phyloP scores from a whole-genome alignment of 768 basidiomycete genomes.

The Thelephora ganbajun region DNA sequence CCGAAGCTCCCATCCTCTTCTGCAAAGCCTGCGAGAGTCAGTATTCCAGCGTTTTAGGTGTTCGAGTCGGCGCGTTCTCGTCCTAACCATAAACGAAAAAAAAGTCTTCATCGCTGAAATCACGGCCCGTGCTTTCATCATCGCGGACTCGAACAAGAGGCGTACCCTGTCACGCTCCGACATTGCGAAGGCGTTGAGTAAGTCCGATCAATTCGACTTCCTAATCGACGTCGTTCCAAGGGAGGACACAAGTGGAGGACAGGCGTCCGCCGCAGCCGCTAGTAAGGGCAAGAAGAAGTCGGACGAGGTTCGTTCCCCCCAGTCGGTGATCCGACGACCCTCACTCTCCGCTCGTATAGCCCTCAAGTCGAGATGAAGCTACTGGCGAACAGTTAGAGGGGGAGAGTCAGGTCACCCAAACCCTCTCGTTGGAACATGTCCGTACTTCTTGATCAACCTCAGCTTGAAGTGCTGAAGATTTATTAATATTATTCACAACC shows the following conservation, averaged over 20 bases:
- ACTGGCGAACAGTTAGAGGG: neutral
- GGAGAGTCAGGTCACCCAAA: neutral
- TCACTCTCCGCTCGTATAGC: neutral
- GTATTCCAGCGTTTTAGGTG: slow-evolving; percentile 19
- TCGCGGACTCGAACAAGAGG: slow-evolving; percentile 91
- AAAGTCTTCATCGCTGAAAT: slow-evolving; percentile 97
- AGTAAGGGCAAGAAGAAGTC: slow-evolving; percentile 12
- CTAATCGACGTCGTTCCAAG: slow-evolving; percentile 91
- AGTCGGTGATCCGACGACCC: neutral
- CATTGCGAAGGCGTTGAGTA: slow-evolving; percentile 83
- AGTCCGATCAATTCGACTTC: slow-evolving; percentile 96
- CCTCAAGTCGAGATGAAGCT: neutral
- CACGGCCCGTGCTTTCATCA: slow-evolving; percentile 87
- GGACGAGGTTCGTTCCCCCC: neutral
- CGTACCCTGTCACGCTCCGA: slow-evolving; percentile 90
- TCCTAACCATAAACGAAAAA: slow-evolving; percentile 1
- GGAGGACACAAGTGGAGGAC: slow-evolving; percentile 37
- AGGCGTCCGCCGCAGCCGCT: slow-evolving; percentile 1
- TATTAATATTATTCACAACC: no score
- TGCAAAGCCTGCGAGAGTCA: slow-evolving; percentile 97
- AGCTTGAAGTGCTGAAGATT: no score
- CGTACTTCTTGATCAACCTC: neutral
- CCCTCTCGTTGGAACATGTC: neutral
- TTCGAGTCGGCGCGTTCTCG: neutral
- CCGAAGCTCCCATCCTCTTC: slow-evolving; percentile 79